Percentiles rank a stretch among this genome's conserved stretches.
These are phyloP conservation scores for Melaleuca quinquenervia DNA, from an alignment of 345 rosid genomes.

Conservation along the genomic window DNA sequence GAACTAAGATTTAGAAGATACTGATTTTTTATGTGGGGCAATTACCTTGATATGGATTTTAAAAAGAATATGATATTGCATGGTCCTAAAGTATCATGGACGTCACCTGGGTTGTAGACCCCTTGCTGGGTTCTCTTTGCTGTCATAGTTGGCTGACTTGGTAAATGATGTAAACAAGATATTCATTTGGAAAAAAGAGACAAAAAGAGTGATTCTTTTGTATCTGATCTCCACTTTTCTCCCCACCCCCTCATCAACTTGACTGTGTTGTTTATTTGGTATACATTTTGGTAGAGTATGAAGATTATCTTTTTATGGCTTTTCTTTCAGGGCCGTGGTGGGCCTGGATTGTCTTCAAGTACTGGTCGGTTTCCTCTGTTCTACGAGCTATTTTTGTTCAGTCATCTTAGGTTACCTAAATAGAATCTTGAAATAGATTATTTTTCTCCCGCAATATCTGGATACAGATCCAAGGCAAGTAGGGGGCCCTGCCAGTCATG, in stretches of 20 bases:
- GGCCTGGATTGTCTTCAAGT: constrained; percentile 58
- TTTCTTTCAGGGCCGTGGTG: constrained; percentile 79
- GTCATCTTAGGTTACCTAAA: not conserved
- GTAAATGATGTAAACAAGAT: not conserved
- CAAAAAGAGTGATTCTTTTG: not conserved
- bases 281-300: not conserved
- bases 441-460: not conserved
- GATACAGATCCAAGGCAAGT: constrained; percentile 49
- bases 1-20: not conserved
- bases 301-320: not conserved
- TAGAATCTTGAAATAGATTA: not conserved
- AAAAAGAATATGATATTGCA: not conserved
- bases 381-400: not conserved
- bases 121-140: not conserved
- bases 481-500: constrained; percentile 35
- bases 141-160: not conserved
- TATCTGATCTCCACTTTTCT: not conserved
- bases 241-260: not conserved
- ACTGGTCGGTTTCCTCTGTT: constrained; percentile 32
- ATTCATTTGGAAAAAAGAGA: not conserved
- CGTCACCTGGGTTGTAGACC: not conserved
- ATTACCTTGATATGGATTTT: not conserved
- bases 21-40: not conserved
- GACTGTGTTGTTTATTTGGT: not conserved
- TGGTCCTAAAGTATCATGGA: not conserved